A percentile compares a stretch with the other conserved stretches of the same genome.
These are phyloP conservation scores for Tulasnella sp. DNA, from an alignment of 768 basidiomycete species.

Conservation along the genomic window DNA sequence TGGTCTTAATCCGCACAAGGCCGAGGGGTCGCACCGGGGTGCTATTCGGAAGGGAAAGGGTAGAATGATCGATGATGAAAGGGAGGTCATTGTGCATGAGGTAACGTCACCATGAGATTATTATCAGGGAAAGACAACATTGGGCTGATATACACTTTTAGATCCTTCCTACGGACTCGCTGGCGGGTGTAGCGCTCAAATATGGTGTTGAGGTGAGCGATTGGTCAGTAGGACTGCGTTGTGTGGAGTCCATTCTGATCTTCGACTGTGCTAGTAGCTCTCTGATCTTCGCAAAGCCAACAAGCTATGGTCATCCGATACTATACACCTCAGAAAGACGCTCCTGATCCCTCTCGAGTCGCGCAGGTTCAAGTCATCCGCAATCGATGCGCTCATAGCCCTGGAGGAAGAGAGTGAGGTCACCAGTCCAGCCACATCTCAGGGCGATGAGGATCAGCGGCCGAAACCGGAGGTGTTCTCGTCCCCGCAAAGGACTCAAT, in stretches of 20 bases:
- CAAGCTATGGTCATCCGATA: conserved; percentile 87
- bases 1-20: neutral
- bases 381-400: neutral
- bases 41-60: conserved; percentile 9
- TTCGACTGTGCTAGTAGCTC: conserved; percentile 23
- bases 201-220: conserved; percentile 64
- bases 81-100: conserved; percentile 18
- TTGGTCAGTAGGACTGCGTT: neutral
- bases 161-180: conserved; percentile 65
- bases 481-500: neutral
- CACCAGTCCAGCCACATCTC: neutral
- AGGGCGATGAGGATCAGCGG: neutral
- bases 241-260: neutral
- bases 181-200: conserved; percentile 78
- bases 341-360: conserved; percentile 16
- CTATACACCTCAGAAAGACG: conserved; percentile 71
- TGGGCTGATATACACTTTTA: conserved; percentile 13
- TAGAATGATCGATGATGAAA: conserved; percentile 1
- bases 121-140: neutral
- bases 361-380: neutral
- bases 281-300: conserved; percentile 78
- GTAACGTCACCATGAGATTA: neutral
- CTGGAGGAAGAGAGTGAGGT: neutral
- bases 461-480: neutral
- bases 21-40: neutral